Base-by-base conservation (phyloP, 768 basidiomycete genomes). In the Mycena epipterygia region DNA sequence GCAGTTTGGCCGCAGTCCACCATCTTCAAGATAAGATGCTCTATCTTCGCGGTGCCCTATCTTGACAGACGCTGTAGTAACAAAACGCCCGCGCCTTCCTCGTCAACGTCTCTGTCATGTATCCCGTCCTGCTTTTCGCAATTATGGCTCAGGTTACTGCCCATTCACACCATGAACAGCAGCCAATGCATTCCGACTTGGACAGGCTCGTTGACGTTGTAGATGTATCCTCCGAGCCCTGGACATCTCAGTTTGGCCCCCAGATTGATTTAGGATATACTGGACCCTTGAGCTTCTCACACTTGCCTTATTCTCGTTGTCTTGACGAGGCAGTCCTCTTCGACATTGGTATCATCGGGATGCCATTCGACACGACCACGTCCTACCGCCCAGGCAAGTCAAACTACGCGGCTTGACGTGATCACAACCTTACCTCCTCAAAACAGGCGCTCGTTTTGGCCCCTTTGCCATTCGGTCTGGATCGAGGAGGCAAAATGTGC, bases 271-370 rank as follows among this genome's bases (percentile, higher is more conserved):
- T 89, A 41, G 77, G 81, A 5, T 93, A 90, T 81, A 85, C 88
- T 5, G 92, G 92, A 4, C 87, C 89, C 19, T 81, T 88, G n/a
- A 81, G 89, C 13, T 93, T 94, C 79, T 91, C 92, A 13, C 93
- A 92, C 74, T 79, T 90, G 14, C 86, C 89, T 4, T 91, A 91
- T 72, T 59, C 79, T 2, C 81, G 83, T 30, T 69, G 67, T 29
- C 61, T 69, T 42, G 67, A 69, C 23, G 67, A 69, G n/a, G 33
- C 42, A 25, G 74, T 78, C 27, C 73, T 73, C 11, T 87, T 88
- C 68, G 89, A 92, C 75, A 85, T 92, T 58, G 90, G 89, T 12
- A 60, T 92, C 27, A 77, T 92, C 5, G 90, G 88, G n/a, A 87
- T 88, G 81, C 88, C 89, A 2, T 88, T 89, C 68, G 87, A 90